Base-by-base conservation (phyloP, 179 eudicot species). In the Beta corolliflora region DNA sequence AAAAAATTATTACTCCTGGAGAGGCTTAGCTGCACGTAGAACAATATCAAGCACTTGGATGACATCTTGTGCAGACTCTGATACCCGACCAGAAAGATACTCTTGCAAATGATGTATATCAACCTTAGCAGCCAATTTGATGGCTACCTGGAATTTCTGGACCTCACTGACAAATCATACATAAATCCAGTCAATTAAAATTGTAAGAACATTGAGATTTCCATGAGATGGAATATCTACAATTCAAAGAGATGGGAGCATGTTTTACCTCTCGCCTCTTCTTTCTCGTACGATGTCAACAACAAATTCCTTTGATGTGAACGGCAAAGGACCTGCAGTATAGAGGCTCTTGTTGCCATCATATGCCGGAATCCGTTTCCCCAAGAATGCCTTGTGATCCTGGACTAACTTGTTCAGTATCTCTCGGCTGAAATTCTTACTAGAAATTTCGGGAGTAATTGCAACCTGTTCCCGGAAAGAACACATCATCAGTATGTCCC, bases 311-410 rank as follows among this genome's bases (percentile, higher is more conserved):
- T 87, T 89, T 0, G 97, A 86, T 0, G 56, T 11, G 55, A 96
- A 93, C 1, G 97, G 95, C 75, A 93, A 77, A 13, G 88, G 53
- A 4, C 97, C 97, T 19, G 97, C 97, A 50, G 97, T 89, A 72
- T 89, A 97, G 0, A 89, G 77, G 76, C 92, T 92, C 88, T 97
- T 97, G 1, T 90, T 87, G 12, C 99, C 99, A 87, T 96, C 99
- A 82, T 87, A 96, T 9, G 94, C 98, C 0, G 89, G 82, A 55
- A 53, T 48, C 13, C 86, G 58, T 16, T 80, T 88, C 2, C 90
- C 93, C 73, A 96, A 61, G 59, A 83, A 81, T 21, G 79, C 77
- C 2, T 74, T 67, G 77, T 83, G 86, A 5, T 64, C 63, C n/a
- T 66, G 64, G 1, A 85, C 83, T 21, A 96, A 87, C 54, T 82